These are phyloP conservation scores for Fraxinus dipetala DNA, from an alignment of 305 asterid genomes.

Conservation along the genomic window DNA sequence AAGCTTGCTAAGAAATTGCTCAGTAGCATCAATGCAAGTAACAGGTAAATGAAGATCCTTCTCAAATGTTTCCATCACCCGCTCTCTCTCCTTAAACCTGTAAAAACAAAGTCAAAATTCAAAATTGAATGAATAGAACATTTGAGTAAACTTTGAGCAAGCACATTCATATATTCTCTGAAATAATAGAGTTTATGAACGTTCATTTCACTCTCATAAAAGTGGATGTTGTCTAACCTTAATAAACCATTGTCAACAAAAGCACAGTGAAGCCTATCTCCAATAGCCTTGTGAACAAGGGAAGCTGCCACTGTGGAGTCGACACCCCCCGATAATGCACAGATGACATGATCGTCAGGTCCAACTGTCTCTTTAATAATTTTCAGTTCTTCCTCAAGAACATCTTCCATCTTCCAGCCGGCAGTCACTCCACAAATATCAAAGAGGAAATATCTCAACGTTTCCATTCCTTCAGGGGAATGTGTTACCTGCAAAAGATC, in stretches of 20 bases:
- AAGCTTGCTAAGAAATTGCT: constrained; percentile 79
- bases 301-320: constrained; percentile 99
- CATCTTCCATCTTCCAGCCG: constrained; percentile 85
- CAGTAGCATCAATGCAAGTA: constrained; percentile 80
- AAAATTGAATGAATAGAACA: background rate
- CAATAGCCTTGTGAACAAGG: constrained; percentile 88
- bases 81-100: constrained; percentile 76
- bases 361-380: constrained; percentile 58
- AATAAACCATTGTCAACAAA: constrained; percentile 94
- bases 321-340: constrained; percentile 96
- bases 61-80: constrained; percentile 86
- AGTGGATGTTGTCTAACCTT: constrained; percentile 40
- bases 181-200: background rate
- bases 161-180: background rate
- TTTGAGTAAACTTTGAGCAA: background rate
- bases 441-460: constrained; percentile 65
- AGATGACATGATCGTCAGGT: constrained; percentile 77
- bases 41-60: constrained; percentile 88
- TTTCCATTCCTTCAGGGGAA: constrained; percentile 88
- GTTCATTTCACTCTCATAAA: background rate
- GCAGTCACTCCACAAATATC: constrained; percentile 69
- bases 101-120: background rate
- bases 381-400: constrained; percentile 75
- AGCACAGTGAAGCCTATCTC: constrained; percentile 90
- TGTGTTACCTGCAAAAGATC: constrained; percentile 71